Evolutionary conservation across 352 stramenopile species (phyloP), one percentile per base, ranked within the genome.

Genomic region (Sclerospora graminicola): DNA sequence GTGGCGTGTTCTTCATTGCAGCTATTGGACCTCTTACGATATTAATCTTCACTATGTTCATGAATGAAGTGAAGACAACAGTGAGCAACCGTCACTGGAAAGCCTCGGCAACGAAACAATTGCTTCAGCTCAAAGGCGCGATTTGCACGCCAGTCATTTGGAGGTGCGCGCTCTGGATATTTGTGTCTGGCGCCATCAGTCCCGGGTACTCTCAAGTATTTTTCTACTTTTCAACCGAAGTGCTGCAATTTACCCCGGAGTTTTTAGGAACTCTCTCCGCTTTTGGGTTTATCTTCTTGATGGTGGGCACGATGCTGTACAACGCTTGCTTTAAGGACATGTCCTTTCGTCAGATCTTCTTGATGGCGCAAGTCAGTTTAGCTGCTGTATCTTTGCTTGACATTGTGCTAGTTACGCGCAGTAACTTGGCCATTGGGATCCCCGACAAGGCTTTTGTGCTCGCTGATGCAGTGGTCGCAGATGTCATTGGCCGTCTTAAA

Each of bases 191-290:
- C 60, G 87, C 91, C 7, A 94, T 84, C 21, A 83, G 91, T 23
- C 95, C 95, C 6, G 92, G 88, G 18, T 95, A 89, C 51, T 96
- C 95, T 35, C 87, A 95, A 33, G 90, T 96, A 5, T 94, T 95
- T 45, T 95, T 98, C 42, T 98, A 96, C 57, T 98, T 97, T 50
- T 70, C 95, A 11, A 98, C 91, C 0, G 87, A 98, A 49, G 88
- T 97, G 32, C 75, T 98, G 29, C 63, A 89, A 46, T 96, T 98
- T 56, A 86, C 85, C 31, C 88, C 93, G 15, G 91, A 98, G 64
- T 98, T 98, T 60, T 65, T 98, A 15, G 95, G 92, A 19, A 73
- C 79, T 10, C 84, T 97, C 13, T 75, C 51, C 6, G 67, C 69
- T 8, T 77, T 86, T 29, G 80, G 80, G 5, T 87, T 82, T 41